Percentiles rank a stretch among this genome's conserved stretches.
These are phyloP conservation scores for Phylloporus sp. DNA, from an alignment of 768 basidiomycete genomes.

Conservation along the genomic window DNA sequence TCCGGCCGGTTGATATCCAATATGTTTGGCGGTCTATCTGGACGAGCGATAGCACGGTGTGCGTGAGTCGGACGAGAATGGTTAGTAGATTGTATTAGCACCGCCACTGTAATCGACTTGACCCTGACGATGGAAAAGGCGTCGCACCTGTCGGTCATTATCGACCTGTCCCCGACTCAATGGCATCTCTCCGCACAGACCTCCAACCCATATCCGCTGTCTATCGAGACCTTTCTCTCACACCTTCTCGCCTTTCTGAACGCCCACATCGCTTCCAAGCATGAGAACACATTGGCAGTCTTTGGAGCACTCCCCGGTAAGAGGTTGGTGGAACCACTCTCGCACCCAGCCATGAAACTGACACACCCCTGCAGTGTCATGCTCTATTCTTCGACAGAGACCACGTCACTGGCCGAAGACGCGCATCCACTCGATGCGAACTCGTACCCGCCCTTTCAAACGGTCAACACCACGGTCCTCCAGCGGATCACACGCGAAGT, in stretches of 20 bases:
- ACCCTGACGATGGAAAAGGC: conserved; percentile 39
- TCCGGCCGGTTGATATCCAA: not conserved
- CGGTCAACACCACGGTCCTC: conserved; percentile 67
- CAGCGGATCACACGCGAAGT: conserved; percentile 60
- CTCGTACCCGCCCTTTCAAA: conserved; percentile 78
- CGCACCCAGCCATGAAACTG: not conserved
- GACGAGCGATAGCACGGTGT: too few relatives aligned
- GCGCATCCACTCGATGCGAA: conserved; percentile 60
- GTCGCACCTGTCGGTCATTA: conserved; percentile 73
- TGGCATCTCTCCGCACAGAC: conserved; percentile 71
- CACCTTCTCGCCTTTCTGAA: conserved; percentile 90
- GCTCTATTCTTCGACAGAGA: conserved; percentile 69
- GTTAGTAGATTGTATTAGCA: not conserved
- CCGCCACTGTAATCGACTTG: not conserved
- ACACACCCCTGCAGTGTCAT: conserved; percentile 47
- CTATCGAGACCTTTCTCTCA: conserved; percentile 71
- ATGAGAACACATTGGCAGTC: conserved; percentile 91
- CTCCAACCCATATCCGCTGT: conserved; percentile 48
- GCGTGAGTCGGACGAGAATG: too few relatives aligned
- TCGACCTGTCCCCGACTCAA: conserved; percentile 83
- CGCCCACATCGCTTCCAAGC: conserved; percentile 83
- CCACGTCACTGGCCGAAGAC: conserved; percentile 33
- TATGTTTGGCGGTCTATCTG: too few relatives aligned
- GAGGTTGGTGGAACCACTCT: conserved; percentile 49
- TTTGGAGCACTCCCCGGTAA: conserved; percentile 85